Percentiles rank a stretch among this genome's conserved stretches.
Evolutionary conservation across 306 rosid species (phyloP).

Genomic region (Heteromeles arbutifolia): DNA sequence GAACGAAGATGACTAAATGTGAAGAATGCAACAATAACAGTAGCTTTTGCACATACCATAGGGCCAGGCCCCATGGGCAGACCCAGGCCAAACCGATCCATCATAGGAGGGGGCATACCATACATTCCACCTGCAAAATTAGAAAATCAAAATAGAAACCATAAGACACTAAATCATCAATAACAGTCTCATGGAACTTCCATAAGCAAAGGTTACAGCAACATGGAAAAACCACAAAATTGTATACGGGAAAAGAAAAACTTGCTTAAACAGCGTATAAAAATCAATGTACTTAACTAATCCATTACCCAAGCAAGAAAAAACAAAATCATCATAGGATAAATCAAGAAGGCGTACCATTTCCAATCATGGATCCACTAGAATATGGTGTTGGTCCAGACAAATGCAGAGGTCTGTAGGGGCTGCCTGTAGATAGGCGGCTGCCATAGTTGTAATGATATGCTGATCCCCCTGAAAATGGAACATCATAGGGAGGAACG

Average conservation of each 20-base stretch:
- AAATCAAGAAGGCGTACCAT: conserved; percentile 37
- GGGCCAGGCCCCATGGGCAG: conserved; percentile 81
- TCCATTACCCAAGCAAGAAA: neutral
- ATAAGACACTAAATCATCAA: neutral
- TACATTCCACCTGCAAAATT: conserved; percentile 72
- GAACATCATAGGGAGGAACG: conserved; percentile 85
- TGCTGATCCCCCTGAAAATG: conserved; percentile 88
- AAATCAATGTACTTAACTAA: neutral
- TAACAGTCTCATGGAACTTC: neutral
- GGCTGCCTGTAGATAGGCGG: conserved; percentile 80
- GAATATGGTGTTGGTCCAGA: conserved; percentile 88
- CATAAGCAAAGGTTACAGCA: neutral
- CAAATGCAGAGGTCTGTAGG: conserved; percentile 80
- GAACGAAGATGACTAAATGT: neutral
- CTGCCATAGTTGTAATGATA: conserved; percentile 83
- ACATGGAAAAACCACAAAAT: neutral
- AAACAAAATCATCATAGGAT: neutral
- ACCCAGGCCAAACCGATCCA: conserved; percentile 85
- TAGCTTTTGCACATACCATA: conserved; percentile 52
- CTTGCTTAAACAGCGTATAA: neutral
- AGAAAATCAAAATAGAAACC: conserved; percentile 6
- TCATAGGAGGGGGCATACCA: conserved; percentile 76
- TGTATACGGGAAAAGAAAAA: neutral
- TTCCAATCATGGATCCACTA: conserved; percentile 80
- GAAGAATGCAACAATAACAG: neutral